Conservation (phyloP, 169 alveolate genomes). For the Plasmodium chabaudi region DNA sequence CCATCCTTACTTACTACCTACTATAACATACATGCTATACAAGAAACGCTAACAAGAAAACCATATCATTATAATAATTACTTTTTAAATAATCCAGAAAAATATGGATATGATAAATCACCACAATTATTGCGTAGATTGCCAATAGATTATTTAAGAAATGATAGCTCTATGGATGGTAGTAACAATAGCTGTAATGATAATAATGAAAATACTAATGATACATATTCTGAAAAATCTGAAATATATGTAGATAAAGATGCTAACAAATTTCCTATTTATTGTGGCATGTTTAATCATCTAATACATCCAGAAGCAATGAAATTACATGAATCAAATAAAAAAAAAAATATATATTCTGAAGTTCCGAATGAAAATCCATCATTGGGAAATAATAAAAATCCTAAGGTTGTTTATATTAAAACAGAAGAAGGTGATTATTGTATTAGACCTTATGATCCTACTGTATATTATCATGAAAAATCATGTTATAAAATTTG, state of each 20-base stretch:
- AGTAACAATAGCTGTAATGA: not conserved
- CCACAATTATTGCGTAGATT: conserved; percentile 30
- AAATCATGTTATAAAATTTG: conserved; percentile 92
- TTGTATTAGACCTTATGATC: conserved; percentile 80
- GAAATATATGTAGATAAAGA: conserved; percentile 19
- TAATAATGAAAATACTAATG: not conserved
- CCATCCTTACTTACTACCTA: conserved; percentile 83
- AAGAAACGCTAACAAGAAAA: conserved; percentile 78
- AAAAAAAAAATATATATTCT: conserved; percentile 34
- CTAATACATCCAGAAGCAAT: conserved; percentile 65
- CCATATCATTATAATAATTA: conserved; percentile 81
- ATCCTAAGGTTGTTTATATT: conserved; percentile 66
- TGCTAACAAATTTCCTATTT: conserved; percentile 50
- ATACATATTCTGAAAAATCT: not conserved
- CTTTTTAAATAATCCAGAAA: conserved; percentile 64
- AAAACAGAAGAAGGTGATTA: conserved; percentile 80
- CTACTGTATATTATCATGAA: conserved; percentile 82
- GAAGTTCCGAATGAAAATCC: not conserved
- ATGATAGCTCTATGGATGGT: conserved; percentile 5
- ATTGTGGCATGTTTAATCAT: conserved; percentile 62
- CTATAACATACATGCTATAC: conserved; percentile 81
- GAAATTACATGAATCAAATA: conserved; percentile 26
- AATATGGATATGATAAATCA: conserved; percentile 38
- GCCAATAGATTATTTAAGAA: conserved; percentile 59
- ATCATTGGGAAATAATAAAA: conserved; percentile 33